These are phyloP conservation scores for Fraxinus latifolia DNA, from an alignment of 305 asterid species.

Conservation along the genomic window DNA sequence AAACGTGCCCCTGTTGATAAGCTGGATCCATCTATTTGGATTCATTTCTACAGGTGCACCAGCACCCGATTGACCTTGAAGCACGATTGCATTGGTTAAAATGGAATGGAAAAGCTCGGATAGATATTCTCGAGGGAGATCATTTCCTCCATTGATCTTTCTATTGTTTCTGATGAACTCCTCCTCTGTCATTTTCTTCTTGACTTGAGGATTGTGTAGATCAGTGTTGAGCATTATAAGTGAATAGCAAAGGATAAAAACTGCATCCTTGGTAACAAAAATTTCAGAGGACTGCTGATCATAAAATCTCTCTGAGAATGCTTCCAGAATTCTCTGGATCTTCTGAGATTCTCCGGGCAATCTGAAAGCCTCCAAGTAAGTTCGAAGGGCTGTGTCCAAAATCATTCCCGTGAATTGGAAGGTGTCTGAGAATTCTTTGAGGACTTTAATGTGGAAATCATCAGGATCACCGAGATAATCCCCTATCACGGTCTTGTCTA, in stretches of 20 bases:
- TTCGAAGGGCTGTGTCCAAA: slow-evolving; percentile 52
- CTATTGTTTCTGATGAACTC: slow-evolving; percentile 80
- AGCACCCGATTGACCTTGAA: slow-evolving; percentile 34
- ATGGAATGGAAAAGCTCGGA: slow-evolving; percentile 82
- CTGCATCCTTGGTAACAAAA: slow-evolving; percentile 73
- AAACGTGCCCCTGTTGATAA: slow-evolving; percentile 58
- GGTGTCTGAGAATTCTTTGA: slow-evolving; percentile 66
- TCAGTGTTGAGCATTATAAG: slow-evolving; percentile 92
- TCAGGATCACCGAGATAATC: slow-evolving; percentile 85
- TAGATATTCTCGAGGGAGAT: slow-evolving; percentile 80
- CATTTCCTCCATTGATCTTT: slow-evolving; percentile 74
- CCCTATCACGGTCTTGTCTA: slow-evolving; percentile 71
- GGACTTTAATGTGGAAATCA: slow-evolving; percentile 63
- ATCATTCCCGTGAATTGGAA: slow-evolving; percentile 75
- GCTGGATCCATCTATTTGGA: slow-evolving; percentile 80
- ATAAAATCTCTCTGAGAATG: slow-evolving; percentile 81
- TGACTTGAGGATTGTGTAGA: slow-evolving; percentile 90
- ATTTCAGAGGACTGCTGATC: slow-evolving; percentile 85
- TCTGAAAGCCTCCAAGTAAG: slow-evolving; percentile 69
- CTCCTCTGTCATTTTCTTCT: slow-evolving; percentile 93
- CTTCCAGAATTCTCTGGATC: slow-evolving; percentile 80
- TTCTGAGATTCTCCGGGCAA: slow-evolving; percentile 91
- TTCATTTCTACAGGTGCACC: slow-evolving; percentile 51
- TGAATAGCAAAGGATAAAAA: slow-evolving; percentile 73
- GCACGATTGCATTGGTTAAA: slow-evolving; percentile 47